Base-by-base conservation (phyloP, 2,329 filamentous ascomycete species). In the Fusarium subglutinans region DNA sequence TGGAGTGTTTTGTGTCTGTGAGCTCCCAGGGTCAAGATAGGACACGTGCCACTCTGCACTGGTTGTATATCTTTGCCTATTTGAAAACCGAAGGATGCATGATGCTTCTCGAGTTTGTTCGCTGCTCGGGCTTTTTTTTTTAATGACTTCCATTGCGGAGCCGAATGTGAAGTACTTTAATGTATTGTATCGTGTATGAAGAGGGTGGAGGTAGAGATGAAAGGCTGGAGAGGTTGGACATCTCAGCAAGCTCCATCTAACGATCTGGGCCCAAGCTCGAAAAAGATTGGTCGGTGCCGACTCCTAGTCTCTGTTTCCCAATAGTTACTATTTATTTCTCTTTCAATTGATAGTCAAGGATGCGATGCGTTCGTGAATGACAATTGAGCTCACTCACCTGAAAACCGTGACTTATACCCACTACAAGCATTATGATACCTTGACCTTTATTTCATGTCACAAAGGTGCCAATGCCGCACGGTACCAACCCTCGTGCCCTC, bases 31-130 rank as follows among this genome's bases (percentile, higher is more conserved):
- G 70, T 66, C 65, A 44, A 33, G 57, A 76, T 40, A 58, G 50
- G 69, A 76, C 76, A 78, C 76, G 76, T 78, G 76, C 76, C 73
- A 64, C 68, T 65, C 66, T 77, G 75, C 53, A 73, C 65, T 77
- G 54, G 75, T 61, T 68, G 65, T 70, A 51, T 50, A 62, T 57
- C 67, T 73, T 63, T 56, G 58, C 60, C 64, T 57, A 38, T 56
- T 53, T 57, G 30, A 50, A 66, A 62, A 63, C 51, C 38, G 64
- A 50, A 54, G 48, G 57, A 58, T 56, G 70, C 40, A 45, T 57
- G 45, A 69, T 60, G n/a, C 59, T 72, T 48, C 50, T 54, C 35
- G 59, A 57, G 17, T 28, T 37, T 45, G 40, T 58, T 59, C 41
- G 20, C 30, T 40, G 47, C 47, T 54, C 17, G 45, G 38, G 50